These are phyloP conservation scores for Podochytrium sp. DNA, from an alignment of 192 early-diverging fungal species.

Conservation along the genomic window DNA sequence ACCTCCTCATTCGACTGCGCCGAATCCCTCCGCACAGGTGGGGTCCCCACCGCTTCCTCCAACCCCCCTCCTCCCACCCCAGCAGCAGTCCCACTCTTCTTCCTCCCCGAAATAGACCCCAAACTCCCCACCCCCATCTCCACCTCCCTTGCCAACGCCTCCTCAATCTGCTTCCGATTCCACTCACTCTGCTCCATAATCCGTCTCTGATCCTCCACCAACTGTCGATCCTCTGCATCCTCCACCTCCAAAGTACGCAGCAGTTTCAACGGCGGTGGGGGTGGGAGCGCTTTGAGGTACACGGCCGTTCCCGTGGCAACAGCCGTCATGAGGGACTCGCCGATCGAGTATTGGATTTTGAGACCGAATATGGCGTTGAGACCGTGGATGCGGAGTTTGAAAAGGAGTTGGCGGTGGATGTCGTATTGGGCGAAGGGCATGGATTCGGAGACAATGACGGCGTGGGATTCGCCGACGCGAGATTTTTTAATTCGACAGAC, in stretches of 20 bases:
- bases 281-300: slow-evolving; percentile 71
- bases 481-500: slow-evolving; percentile 53
- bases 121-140: neutral
- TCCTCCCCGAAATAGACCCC: slow-evolving; percentile 4
- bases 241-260: slow-evolving; percentile 73
- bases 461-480: slow-evolving; percentile 65
- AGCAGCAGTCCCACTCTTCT: neutral
- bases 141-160: slow-evolving; percentile 15
- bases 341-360: slow-evolving; percentile 59
- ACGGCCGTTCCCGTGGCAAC: slow-evolving; percentile 75
- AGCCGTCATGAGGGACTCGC: slow-evolving; percentile 64
- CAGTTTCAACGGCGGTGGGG: slow-evolving; percentile 71
- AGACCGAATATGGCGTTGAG: slow-evolving; percentile 79
- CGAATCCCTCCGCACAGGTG: too few species aligned
- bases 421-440: slow-evolving; percentile 86
- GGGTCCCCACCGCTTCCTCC: too few species aligned
- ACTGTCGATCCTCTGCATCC: slow-evolving; percentile 71
- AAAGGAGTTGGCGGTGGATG: slow-evolving; percentile 78
- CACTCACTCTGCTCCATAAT: slow-evolving; percentile 69
- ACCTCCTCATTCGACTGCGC: slow-evolving; percentile 4
- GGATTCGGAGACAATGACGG: slow-evolving; percentile 72
- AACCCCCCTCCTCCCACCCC: neutral
- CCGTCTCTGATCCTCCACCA: slow-evolving; percentile 70
- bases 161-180: slow-evolving; percentile 68
- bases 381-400: slow-evolving; percentile 77